Conservation (phyloP, 2,329 filamentous ascomycete genomes). For the Chaetomium sp. region DNA sequence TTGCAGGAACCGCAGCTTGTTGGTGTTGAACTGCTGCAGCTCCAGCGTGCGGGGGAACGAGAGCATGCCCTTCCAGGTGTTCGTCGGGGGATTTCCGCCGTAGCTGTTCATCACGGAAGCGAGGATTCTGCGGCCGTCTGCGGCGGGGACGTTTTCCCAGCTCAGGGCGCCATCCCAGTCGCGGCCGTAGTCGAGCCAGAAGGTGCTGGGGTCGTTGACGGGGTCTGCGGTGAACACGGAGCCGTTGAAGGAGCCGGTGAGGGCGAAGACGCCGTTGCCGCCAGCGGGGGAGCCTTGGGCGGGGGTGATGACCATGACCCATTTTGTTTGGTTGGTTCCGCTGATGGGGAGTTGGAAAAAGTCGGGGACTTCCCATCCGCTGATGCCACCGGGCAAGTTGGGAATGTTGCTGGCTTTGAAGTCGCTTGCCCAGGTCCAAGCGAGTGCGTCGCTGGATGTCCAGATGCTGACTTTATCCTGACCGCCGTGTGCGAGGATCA, state of each 20-base stretch:
- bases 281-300: not conserved
- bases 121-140: not conserved
- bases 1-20: not conserved
- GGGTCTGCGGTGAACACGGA: not conserved
- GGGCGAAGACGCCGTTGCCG: slow-evolving; percentile 4
- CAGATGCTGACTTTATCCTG: slow-evolving; percentile 3
- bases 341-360: slow-evolving; percentile 1
- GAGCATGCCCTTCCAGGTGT: slow-evolving; percentile 6
- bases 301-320: slow-evolving; percentile 4
- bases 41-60: slow-evolving; percentile 3
- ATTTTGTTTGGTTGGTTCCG: not conserved
- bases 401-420: not conserved
- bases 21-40: not conserved
- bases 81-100: not conserved
- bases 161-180: slow-evolving; percentile 1
- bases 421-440: slow-evolving; percentile 4
- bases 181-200: slow-evolving; percentile 6
- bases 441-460: not conserved
- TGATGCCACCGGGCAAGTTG: not conserved
- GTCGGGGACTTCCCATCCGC: slow-evolving; percentile 3
- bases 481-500: slow-evolving; percentile 4
- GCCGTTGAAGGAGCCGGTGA: slow-evolving; percentile 3
- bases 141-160: slow-evolving; percentile 1
- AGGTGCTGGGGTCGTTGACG: not conserved
- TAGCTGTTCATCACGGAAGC: slow-evolving; percentile 6